Evolutionary conservation across 106 monocot species (phyloP).

Genomic region (Chionographis japonica): DNA sequence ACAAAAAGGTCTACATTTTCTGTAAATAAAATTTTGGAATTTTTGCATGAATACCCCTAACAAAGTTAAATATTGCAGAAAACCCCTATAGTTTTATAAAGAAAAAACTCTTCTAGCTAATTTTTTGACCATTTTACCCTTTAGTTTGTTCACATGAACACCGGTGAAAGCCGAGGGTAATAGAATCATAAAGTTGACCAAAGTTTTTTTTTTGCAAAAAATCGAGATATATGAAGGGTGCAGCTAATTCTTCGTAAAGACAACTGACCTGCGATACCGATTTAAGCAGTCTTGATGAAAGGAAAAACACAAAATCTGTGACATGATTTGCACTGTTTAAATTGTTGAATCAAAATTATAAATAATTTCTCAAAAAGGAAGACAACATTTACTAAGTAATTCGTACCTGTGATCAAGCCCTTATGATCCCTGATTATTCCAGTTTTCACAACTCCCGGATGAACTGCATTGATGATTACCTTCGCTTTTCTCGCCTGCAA

Average conservation of each 20-base stretch:
- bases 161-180: not conserved
- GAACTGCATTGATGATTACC: conserved; percentile 31
- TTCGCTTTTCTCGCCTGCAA: conserved; percentile 26
- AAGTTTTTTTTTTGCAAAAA: too few relatives aligned
- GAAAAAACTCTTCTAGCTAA: not conserved
- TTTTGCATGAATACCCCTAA: too few relatives aligned
- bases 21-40: too few relatives aligned
- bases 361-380: not conserved
- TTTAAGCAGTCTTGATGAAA: conserved; percentile 36
- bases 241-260: not conserved
- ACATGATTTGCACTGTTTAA: not conserved
- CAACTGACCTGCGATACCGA: conserved; percentile 30
- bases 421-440: conserved; percentile 39
- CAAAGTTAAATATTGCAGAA: too few relatives aligned
- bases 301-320: conserved; percentile 44
- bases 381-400: not conserved
- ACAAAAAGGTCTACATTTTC: too few relatives aligned
- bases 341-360: not conserved
- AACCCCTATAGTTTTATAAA: not conserved
- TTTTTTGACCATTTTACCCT: not conserved
- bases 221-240: too few relatives aligned
- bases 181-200: not conserved
- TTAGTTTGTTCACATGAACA: too few relatives aligned
- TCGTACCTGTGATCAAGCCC: conserved; percentile 30
- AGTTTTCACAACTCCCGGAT: conserved; percentile 42